Conservation (phyloP, 2,329 filamentous ascomycete species). For the Onygenales sp. region DNA sequence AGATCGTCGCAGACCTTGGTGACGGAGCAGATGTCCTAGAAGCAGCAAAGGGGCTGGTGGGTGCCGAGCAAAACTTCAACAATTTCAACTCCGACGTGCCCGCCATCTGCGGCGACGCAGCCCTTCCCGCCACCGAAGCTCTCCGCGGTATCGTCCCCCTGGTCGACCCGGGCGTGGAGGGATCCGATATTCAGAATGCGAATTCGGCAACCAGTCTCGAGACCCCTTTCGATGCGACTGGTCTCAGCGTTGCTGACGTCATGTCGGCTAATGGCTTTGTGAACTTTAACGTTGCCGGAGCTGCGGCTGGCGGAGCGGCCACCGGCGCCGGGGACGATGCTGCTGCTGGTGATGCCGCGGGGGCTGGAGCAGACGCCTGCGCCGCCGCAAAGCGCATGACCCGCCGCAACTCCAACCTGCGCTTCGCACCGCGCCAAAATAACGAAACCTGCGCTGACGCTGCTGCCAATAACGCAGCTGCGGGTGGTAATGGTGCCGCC, state of each 20-base stretch:
- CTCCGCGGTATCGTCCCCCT: slow-evolving; percentile 59
- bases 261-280: slow-evolving; percentile 53
- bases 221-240: slow-evolving; percentile 48
- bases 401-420: background rate
- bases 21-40: slow-evolving; percentile 49
- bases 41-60: slow-evolving; percentile 54
- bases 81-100: slow-evolving; percentile 52
- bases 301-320: slow-evolving; percentile 20
- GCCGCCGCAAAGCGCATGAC: slow-evolving; percentile 5
- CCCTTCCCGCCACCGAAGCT: slow-evolving; percentile 50
- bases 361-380: slow-evolving; percentile 9
- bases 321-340: slow-evolving; percentile 19
- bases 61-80: slow-evolving; percentile 66
- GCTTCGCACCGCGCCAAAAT: background rate
- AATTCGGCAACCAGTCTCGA: slow-evolving; percentile 45
- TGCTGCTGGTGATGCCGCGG: slow-evolving; percentile 15
- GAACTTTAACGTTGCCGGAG: slow-evolving; percentile 43
- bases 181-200: slow-evolving; percentile 49
- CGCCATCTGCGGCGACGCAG: slow-evolving; percentile 54
- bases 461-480: background rate
- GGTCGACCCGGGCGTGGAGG: slow-evolving; percentile 54
- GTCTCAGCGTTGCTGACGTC: slow-evolving; percentile 58
- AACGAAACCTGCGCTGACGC: background rate
- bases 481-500: slow-evolving; percentile 3
- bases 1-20: slow-evolving; percentile 54